phyloP scores from a whole-genome alignment of 306 rosid genomes.

The Myrica gale region DNA sequence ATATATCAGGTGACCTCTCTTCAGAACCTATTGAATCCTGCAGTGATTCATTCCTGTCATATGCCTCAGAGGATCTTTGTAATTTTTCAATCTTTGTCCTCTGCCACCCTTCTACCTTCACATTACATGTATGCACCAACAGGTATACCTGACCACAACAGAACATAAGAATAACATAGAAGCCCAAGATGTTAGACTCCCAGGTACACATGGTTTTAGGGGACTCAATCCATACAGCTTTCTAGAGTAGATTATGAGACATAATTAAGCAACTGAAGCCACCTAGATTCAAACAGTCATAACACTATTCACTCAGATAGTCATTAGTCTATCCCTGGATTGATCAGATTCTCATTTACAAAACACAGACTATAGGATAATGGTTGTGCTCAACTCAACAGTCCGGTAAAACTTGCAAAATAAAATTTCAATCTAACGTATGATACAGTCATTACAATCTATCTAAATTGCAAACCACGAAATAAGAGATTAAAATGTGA shows the following conservation, averaged over 20 bases:
- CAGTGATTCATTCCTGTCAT: conserved; percentile 43
- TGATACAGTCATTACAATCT: background rate
- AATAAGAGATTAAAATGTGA: background rate
- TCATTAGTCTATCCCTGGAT: background rate
- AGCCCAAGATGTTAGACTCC: background rate
- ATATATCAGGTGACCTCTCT: conserved; percentile 45
- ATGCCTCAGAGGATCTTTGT: conserved; percentile 37
- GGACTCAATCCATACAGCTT: background rate
- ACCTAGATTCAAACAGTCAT: background rate
- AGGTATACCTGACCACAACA: conserved; percentile 64
- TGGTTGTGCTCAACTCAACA: background rate
- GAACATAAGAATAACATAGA: conserved; percentile 1
- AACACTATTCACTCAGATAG: background rate
- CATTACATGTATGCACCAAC: conserved; percentile 74
- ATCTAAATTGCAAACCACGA: background rate
- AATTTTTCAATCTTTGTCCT: conserved; percentile 41
- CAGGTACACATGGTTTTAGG: background rate
- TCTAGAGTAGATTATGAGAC: background rate
- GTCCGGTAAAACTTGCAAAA: background rate
- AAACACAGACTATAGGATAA: background rate
- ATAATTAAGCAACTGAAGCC: background rate
- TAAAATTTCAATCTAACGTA: background rate
- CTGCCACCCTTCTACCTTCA: conserved; percentile 56
- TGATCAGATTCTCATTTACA: background rate
- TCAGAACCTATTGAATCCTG: conserved; percentile 41